Conservation (phyloP, 208 protist genomes). For the Balamuthia mandrillaris region DNA sequence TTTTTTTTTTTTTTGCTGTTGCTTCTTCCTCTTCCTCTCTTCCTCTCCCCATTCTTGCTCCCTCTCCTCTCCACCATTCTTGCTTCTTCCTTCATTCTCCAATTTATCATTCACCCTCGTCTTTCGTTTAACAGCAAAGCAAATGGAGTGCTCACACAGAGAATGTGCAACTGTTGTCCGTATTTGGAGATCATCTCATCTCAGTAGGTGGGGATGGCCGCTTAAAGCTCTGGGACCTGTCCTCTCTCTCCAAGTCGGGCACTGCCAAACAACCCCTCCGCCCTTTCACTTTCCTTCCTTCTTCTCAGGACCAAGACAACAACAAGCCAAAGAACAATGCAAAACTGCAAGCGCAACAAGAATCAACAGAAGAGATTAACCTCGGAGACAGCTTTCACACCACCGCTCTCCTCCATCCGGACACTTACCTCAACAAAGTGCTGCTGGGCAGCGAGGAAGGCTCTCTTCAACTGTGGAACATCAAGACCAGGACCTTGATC, state of each 20-base stretch:
- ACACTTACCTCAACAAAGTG: constrained; percentile 60
- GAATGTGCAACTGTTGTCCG: not conserved
- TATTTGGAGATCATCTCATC: not conserved
- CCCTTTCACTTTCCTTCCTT: not conserved
- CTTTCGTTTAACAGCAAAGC: not conserved
- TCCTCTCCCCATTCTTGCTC: not conserved
- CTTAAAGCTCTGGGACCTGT: constrained; percentile 14
- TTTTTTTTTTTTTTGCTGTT: not conserved
- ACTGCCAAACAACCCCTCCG: no score
- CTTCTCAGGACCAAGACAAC: not conserved
- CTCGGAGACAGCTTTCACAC: not conserved
- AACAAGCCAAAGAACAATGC: not conserved
- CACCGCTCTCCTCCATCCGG: constrained; percentile 34
- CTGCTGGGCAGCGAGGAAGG: constrained; percentile 56
- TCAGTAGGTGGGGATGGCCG: not conserved
- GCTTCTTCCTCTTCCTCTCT: not conserved
- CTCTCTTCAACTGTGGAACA: constrained; percentile 52
- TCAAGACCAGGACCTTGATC: constrained; percentile 47
- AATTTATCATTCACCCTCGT: no score
- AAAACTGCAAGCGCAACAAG: no score
- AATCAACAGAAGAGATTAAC: not conserved
- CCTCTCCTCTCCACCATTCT: no score
- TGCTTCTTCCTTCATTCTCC: no score
- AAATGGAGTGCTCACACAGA: not conserved
- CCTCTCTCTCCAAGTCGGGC: no score